These are phyloP conservation scores for Sonneratia caseolaris DNA, from an alignment of 345 rosid genomes.

Conservation along the genomic window DNA sequence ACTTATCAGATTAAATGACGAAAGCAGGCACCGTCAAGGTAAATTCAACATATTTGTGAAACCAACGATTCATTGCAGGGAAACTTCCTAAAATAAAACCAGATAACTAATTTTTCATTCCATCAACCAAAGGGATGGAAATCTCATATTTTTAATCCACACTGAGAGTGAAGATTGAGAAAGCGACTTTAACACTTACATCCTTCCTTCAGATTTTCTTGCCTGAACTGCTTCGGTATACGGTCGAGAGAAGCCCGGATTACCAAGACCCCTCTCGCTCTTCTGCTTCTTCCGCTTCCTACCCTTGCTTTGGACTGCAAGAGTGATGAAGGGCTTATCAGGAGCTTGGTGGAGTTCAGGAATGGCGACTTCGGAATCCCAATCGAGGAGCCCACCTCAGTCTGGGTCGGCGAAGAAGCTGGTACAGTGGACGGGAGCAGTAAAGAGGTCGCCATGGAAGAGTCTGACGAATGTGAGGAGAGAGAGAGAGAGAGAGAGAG, in stretches of 20 bases:
- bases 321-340: neutral
- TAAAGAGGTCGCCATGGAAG: constrained; percentile 41
- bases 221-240: constrained; percentile 72
- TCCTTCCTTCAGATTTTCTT: constrained; percentile 70
- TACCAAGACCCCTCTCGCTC: neutral
- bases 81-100: neutral
- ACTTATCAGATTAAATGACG: neutral
- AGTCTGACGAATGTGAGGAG: neutral
- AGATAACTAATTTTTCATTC: neutral
- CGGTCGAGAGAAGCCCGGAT: constrained; percentile 26
- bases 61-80: neutral
- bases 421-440: constrained; percentile 8
- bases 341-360: constrained; percentile 2
- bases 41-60: neutral
- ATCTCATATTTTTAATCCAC: neutral
- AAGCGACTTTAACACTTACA: constrained; percentile 28
- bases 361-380: constrained; percentile 11
- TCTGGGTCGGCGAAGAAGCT: too few species aligned
- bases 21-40: neutral
- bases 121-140: neutral
- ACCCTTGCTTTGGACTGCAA: neutral
- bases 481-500: neutral
- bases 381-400: neutral
- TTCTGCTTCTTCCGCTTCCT: constrained; percentile 1
- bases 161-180: neutral